phyloP scores from a whole-genome alignment of 257 asterid species.

The Nicotiana sylvestris region DNA sequence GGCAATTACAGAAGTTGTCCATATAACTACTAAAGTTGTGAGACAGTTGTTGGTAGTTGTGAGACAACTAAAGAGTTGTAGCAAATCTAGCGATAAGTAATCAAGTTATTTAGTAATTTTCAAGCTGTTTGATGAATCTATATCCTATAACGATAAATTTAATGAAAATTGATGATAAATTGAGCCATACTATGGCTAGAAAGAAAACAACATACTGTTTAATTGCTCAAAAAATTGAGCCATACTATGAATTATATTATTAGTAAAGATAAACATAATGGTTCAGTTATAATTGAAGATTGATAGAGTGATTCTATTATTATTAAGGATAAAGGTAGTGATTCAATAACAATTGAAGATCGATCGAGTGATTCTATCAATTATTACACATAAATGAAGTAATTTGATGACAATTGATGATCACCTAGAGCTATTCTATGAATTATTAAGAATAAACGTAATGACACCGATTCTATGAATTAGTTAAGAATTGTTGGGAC shows the following conservation, averaged over 20 bases:
- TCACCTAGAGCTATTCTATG: background rate
- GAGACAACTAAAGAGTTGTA: background rate
- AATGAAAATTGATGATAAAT: too few species aligned
- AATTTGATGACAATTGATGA: background rate
- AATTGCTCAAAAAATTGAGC: too few species aligned
- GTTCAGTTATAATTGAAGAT: too few species aligned
- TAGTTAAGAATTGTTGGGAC: background rate
- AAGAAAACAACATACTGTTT: too few species aligned
- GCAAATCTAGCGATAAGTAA: background rate
- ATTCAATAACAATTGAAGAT: background rate
- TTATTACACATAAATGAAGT: background rate
- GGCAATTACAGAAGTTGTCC: background rate
- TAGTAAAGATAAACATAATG: too few species aligned
- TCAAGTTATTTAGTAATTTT: background rate
- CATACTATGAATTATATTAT: too few species aligned
- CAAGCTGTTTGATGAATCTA: background rate
- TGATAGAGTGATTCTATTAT: too few species aligned
- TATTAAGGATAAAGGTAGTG: too few species aligned
- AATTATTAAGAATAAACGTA: background rate
- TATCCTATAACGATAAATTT: background rate
- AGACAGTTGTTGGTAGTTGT: background rate
- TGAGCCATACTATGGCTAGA: too few species aligned
- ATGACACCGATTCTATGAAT: background rate
- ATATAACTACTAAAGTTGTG: background rate
- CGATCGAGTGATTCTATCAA: background rate